These are phyloP conservation scores for Chaetomiaceae sp. DNA, from an alignment of 2,329 filamentous ascomycete genomes.

Conservation along the genomic window DNA sequence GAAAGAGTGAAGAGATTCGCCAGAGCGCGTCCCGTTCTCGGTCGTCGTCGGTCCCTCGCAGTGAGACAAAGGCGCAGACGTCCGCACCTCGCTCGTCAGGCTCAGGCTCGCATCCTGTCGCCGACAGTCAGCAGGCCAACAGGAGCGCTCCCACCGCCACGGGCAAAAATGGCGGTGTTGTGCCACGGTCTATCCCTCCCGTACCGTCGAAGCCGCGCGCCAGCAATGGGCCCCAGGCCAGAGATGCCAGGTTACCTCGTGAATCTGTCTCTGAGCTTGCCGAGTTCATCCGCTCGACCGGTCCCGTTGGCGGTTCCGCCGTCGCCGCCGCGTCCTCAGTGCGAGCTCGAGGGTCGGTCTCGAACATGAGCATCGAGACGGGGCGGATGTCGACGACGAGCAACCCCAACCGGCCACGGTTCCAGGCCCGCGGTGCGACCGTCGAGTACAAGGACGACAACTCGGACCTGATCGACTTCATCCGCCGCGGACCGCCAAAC, in stretches of 20 bases:
- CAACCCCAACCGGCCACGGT: constrained; percentile 44
- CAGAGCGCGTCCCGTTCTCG: constrained; percentile 40
- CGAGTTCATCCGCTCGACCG: constrained; percentile 83
- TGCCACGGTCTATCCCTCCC: constrained; percentile 32
- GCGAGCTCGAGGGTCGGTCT: constrained; percentile 33
- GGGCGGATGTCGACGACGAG: constrained; percentile 35
- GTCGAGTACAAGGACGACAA: constrained; percentile 62
- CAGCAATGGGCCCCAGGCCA: constrained; percentile 43
- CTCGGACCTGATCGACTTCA: constrained; percentile 91
- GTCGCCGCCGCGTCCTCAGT: constrained; percentile 27
- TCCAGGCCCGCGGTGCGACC: constrained; percentile 68
- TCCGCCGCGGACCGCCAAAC: constrained; percentile 75
- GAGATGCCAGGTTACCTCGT: constrained; percentile 66
- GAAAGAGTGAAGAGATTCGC: constrained; percentile 46
- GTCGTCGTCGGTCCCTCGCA: constrained; percentile 43
- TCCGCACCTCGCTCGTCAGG: constrained; percentile 35
- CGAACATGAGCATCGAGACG: constrained; percentile 37
- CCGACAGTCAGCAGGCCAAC: constrained; percentile 24
- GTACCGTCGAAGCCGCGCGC: constrained; percentile 33
- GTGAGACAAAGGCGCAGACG: constrained; percentile 34
- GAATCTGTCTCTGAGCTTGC: constrained; percentile 80
- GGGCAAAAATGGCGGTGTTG: constrained; percentile 28
- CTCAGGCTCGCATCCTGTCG: constrained; percentile 35
- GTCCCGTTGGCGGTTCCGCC: constrained; percentile 52
- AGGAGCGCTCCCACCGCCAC: constrained; percentile 19